Percentiles rank a stretch among this genome's conserved stretches.
Evolutionary conservation across 805 yeast genomes (phyloP).

Genomic region (Zygosaccharomyces rouxii): DNA sequence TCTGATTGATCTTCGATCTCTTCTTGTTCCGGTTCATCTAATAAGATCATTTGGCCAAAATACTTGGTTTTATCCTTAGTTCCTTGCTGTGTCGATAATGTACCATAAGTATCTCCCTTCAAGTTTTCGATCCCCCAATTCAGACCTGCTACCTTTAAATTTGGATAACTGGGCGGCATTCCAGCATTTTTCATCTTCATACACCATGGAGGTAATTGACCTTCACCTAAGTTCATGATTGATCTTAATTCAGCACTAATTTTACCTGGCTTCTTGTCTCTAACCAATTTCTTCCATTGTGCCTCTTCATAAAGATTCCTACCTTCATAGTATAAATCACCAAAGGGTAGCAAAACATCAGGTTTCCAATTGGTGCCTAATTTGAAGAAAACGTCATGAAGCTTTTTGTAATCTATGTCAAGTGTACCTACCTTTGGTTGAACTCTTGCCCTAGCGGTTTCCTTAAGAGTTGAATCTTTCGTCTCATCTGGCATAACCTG

Average conservation of each 20-base stretch:
- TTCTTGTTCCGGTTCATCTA: conserved; percentile 15
- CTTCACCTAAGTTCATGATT: conserved; percentile 65
- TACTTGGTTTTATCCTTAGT: conserved; percentile 16
- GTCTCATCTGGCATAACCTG: conserved; percentile 38
- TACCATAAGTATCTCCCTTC: conserved; percentile 36
- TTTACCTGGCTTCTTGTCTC: conserved; percentile 58
- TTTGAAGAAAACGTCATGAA: conserved; percentile 84
- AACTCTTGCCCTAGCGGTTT: conserved; percentile 72
- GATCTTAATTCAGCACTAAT: conserved; percentile 55
- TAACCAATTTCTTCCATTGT: conserved; percentile 31
- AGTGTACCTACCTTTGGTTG: conserved; percentile 85
- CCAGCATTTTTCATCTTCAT: conserved; percentile 64
- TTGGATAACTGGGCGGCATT: conserved; percentile 77
- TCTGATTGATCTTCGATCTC: conserved; percentile 10
- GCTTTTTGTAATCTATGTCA: conserved; percentile 77
- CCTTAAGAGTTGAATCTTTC: conserved; percentile 56
- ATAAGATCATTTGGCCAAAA: conserved; percentile 34
- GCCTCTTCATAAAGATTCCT: conserved; percentile 50
- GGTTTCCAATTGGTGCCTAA: conserved; percentile 66
- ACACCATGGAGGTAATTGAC: conserved; percentile 75
- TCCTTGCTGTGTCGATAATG: conserved; percentile 17
- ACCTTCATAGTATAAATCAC: conserved; percentile 79
- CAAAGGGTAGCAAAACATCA: conserved; percentile 51
- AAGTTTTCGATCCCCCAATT: conserved; percentile 41
- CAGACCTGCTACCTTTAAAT: conserved; percentile 52